Conservation (phyloP, 2,329 filamentous ascomycete species). For the Hirsutella thompsonii region DNA sequence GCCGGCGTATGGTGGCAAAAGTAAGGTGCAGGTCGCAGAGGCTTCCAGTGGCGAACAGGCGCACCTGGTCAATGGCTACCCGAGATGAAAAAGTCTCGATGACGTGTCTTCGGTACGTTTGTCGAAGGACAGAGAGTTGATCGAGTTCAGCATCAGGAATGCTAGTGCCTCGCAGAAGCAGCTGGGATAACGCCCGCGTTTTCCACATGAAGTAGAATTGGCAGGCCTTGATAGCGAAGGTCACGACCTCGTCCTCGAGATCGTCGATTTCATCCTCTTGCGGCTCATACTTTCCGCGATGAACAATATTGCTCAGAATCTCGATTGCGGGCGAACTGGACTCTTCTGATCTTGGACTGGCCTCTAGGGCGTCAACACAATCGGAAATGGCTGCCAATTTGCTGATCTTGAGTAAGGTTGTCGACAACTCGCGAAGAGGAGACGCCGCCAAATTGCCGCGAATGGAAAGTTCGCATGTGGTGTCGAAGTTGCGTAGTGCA, state of each 20-base stretch:
- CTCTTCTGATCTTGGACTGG: slow-evolving; percentile 33
- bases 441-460: slow-evolving; percentile 56
- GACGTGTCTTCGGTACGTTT: slow-evolving; percentile 46
- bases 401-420: slow-evolving; percentile 65
- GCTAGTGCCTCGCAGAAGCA: slow-evolving; percentile 40
- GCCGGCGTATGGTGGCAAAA: slow-evolving; percentile 58
- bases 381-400: slow-evolving; percentile 72
- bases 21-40: slow-evolving; percentile 73
- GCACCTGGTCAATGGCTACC: slow-evolving; percentile 62
- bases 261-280: slow-evolving; percentile 59
- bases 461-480: slow-evolving; percentile 56
- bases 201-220: slow-evolving; percentile 97
- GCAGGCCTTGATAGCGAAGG: slow-evolving; percentile 61
- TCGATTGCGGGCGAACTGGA: slow-evolving; percentile 45
- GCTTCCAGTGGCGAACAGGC: slow-evolving; percentile 60
- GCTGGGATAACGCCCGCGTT: slow-evolving; percentile 44
- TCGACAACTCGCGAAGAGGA: slow-evolving; percentile 56
- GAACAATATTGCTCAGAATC: slow-evolving; percentile 58
- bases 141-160: slow-evolving; percentile 48
- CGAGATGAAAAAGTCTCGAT: slow-evolving; percentile 57
- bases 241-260: slow-evolving; percentile 66
- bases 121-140: slow-evolving; percentile 40
- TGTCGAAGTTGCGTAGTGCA: slow-evolving; percentile 57
- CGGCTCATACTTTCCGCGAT: slow-evolving; percentile 59
- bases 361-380: slow-evolving; percentile 63